These are phyloP conservation scores for Xylaria castorea DNA, from an alignment of 495 filamentous ascomycete genomes.

Conservation along the genomic window DNA sequence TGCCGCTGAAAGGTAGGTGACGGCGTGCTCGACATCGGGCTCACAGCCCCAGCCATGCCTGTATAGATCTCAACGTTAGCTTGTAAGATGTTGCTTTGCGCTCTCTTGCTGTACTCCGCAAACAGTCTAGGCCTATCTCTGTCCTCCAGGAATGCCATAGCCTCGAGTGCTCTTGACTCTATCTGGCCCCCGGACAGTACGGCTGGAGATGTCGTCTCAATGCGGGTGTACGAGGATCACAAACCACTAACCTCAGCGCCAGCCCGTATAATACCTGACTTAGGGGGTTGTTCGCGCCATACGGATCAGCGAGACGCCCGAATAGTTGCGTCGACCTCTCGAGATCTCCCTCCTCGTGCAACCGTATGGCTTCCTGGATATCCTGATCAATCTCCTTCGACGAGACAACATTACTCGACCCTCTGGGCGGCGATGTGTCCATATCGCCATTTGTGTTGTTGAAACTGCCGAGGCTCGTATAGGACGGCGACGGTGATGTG, in stretches of 20 bases:
- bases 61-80: conserved; percentile 30
- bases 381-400: conserved; percentile 68
- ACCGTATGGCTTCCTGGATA: conserved; percentile 94
- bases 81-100: conserved; percentile 1
- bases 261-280: conserved; percentile 97
- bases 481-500: conserved; percentile 35
- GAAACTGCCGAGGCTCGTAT: neutral
- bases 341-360: conserved; percentile 84
- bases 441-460: neutral
- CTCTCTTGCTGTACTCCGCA: neutral
- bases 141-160: neutral
- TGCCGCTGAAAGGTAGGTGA: conserved; percentile 84
- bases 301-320: conserved; percentile 81
- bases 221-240: neutral
- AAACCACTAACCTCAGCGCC: conserved; percentile 74
- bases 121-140: neutral
- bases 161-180: neutral
- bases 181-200: neutral
- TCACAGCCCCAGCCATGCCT: conserved; percentile 95
- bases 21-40: conserved; percentile 72
- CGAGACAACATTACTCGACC: conserved; percentile 45
- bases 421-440: conserved; percentile 21
- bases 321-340: conserved; percentile 85
- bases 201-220: neutral
- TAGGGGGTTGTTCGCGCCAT: conserved; percentile 87